Conservation (phyloP, 768 basidiomycete species). For the Xerocomellus intermedius region DNA sequence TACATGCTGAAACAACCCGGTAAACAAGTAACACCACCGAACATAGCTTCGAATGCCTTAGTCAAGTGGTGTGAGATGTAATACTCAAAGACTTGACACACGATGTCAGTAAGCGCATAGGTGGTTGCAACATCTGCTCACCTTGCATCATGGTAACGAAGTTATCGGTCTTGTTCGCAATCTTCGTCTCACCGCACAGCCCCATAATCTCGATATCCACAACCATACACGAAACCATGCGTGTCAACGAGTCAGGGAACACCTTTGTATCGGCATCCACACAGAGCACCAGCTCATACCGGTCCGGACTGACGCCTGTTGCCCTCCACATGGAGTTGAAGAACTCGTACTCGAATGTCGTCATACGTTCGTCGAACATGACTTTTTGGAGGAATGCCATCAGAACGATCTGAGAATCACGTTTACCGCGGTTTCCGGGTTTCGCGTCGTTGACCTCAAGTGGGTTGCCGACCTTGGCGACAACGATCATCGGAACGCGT, state of each 20-base stretch:
- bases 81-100: slow-evolving; percentile 87
- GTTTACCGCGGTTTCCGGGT: slow-evolving; percentile 98
- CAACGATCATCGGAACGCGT: slow-evolving; percentile 91
- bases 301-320: slow-evolving; percentile 93
- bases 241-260: slow-evolving; percentile 95
- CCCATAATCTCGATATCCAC: slow-evolving; percentile 99
- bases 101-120: slow-evolving; percentile 5
- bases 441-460: slow-evolving; percentile 86
- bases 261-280: slow-evolving; percentile 99
- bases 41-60: slow-evolving; percentile 99
- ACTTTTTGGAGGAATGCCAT: slow-evolving; percentile 99
- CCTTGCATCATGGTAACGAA: slow-evolving; percentile 99
- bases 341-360: slow-evolving; percentile 99
- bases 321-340: slow-evolving; percentile 98
- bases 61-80: slow-evolving; percentile 99
- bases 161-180: slow-evolving; percentile 97
- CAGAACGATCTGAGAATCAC: slow-evolving; percentile 95
- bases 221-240: slow-evolving; percentile 97
- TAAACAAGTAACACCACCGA: slow-evolving; percentile 98
- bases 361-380: slow-evolving; percentile 99
- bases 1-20: slow-evolving; percentile 99
- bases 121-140: slow-evolving; percentile 38
- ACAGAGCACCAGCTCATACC: slow-evolving; percentile 92
- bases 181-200: slow-evolving; percentile 98
- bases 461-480: slow-evolving; percentile 95